Base-by-base conservation (phyloP, 1,139 yeast species). In the Scheffersomyces quercinus region DNA sequence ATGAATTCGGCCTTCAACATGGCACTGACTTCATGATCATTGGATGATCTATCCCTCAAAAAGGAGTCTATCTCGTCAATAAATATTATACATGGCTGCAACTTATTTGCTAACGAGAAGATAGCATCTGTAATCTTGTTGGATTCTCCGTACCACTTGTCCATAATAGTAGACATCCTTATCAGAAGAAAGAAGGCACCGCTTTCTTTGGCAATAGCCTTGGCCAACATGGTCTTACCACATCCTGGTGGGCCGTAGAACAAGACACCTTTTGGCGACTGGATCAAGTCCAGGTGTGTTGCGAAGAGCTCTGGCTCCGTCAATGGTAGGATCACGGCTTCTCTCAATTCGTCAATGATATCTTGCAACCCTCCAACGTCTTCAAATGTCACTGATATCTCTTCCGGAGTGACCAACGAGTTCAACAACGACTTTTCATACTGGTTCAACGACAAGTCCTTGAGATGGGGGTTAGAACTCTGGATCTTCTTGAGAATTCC, bases 231-330 rank as follows among this genome's bases (percentile, higher is more conserved):
- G 9, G 98, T 93, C 65, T 93, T 93, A 46, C 98, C 98, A 65
- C 98, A 93, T 0, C 99, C 98, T 0, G 99, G 98, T 2, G 99
- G 98, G 0, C 99, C 99, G 60, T 89, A 85, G 44, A 93, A 76
- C 37, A 93, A 69, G 2, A 93, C 97, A 26, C 99, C 99, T 58
- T 89, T 91, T 2, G 99, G 99, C 1, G 97, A 93, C 57, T 86
- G 89, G 30, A 86, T 73, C 43, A 93, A 70, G 31, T 81, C 64
- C 47, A 85, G 82, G 54, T 83, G 86, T 33, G 77, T 79, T 11
- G 76, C 69, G 56, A 83, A 85, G 40, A 85, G 61, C 32, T 79
- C 83, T 1, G 91, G 90, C 53, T 60, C 83, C 1, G 96, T 90
- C 43, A 93, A 71, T 0, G 99, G 99, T 55, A 88, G 83, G 39